These are phyloP conservation scores for Polytrichum commune DNA, from an alignment of 225 moss, liverwort and hornwort genomes.

Conservation along the genomic window DNA sequence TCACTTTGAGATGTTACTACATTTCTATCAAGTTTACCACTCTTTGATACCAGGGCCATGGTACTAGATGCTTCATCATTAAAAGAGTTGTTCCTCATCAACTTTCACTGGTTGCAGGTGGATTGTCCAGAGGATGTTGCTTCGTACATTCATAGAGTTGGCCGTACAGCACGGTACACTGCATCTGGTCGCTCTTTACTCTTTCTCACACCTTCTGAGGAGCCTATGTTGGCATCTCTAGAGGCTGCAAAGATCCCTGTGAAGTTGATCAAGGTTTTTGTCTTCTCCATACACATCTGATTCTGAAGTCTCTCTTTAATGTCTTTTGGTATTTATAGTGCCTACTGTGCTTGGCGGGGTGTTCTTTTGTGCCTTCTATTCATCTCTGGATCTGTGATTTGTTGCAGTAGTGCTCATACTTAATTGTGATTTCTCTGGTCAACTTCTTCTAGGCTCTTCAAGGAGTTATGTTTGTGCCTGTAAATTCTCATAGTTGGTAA, in stretches of 20 bases:
- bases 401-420: not conserved
- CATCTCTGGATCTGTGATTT: not conserved
- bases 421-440: too few relatives aligned
- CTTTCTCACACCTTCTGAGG: constrained; percentile 79
- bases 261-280: constrained; percentile 80
- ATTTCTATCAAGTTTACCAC: too few relatives aligned
- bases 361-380: not conserved
- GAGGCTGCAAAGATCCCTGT: constrained; percentile 80
- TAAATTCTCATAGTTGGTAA: not conserved
- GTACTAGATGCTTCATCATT: too few relatives aligned
- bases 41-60: too few relatives aligned
- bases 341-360: not conserved
- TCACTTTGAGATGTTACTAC: too few relatives aligned
- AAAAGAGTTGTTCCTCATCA: too few relatives aligned
- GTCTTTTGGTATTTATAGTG: not conserved
- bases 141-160: constrained; percentile 96
- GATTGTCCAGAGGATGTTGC: constrained; percentile 98
- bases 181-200: constrained; percentile 88
- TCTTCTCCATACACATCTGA: not conserved
- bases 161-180: constrained; percentile 95
- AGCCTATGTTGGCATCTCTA: constrained; percentile 66
- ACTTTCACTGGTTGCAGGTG: constrained; percentile 35
- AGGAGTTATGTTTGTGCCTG: not conserved
- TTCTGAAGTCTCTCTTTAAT: not conserved
- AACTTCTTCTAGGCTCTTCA: too few relatives aligned